Evolutionary conservation across 2,329 filamentous ascomycete genomes (phyloP), one percentile per base, ranked within the genome.

Genomic region (Aureobasidium sp.): DNA sequence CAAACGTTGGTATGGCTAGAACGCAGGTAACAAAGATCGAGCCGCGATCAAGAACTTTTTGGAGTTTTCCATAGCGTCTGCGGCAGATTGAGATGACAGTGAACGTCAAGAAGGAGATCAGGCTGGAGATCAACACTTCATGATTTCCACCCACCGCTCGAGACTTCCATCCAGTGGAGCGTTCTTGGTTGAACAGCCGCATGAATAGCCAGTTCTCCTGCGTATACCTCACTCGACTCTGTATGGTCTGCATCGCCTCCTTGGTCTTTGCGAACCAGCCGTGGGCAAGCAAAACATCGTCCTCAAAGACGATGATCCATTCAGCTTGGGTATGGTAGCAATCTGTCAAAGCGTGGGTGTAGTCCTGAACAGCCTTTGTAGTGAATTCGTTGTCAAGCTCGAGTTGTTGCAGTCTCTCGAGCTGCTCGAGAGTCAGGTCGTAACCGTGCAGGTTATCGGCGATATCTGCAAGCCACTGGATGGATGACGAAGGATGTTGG

Each of bases 171-270:
- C 67, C 65, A 2, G 71, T 66, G 0, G 66, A 65, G 1, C 69
- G 71, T 62, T 73, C 72, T 9, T 71, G 72, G 53, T 72, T 72
- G 64, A 74, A 74, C 27, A 74, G 68, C 5, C 71, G 70, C 2
- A 74, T 61, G 55, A 71, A 74, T 7, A 73, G 44, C 70, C 71
- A 73, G 20, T 65, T 15, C 68, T 67, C 6, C 11, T 17, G 6
- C 1, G 20, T 2, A 5, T 52, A 41, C 14, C 42, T 17, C 5
- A 42, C 17, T 42, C 2, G n/a, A 17, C 20, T 42, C 17, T 20
- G 5, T 4, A 42, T 17, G n/a, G n/a, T 42, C 7, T 2, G 20
- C 2, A 42, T 15, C 6, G n/a, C 20, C 17, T 42, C 20, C 4
- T 20, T 5, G 9, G 39, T 42, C 6, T 42, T 20, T 7, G n/a